phyloP scores from a whole-genome alignment of 768 basidiomycete genomes.

The Leucogyrophana mollusca region DNA sequence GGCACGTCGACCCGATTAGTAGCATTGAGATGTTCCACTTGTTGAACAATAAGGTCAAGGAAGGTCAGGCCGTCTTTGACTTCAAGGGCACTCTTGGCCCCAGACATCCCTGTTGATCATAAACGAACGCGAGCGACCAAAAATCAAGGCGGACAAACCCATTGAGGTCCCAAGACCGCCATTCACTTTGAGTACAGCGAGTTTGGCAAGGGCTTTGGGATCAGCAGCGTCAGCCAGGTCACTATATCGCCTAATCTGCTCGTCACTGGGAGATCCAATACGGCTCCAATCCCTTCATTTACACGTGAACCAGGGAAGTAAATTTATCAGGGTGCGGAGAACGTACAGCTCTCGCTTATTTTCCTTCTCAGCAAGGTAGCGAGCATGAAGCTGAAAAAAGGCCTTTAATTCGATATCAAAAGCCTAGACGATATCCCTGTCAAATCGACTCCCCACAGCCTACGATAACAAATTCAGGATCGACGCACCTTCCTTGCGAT shows the following conservation, averaged over 20 bases:
- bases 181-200: slow-evolving; percentile 94
- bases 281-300: slow-evolving; percentile 76
- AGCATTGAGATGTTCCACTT: slow-evolving; percentile 95
- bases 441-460: no score
- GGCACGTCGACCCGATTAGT: slow-evolving; percentile 84
- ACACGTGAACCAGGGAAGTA: slow-evolving; percentile 6
- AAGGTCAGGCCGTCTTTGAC: slow-evolving; percentile 98
- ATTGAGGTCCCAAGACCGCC: slow-evolving; percentile 91
- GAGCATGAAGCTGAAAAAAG: slow-evolving; percentile 95
- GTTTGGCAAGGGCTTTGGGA: slow-evolving; percentile 77
- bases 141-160: slow-evolving; percentile 46
- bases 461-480: slow-evolving; percentile 11
- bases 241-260: slow-evolving; percentile 85
- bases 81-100: slow-evolving; percentile 91
- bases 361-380: slow-evolving; percentile 87
- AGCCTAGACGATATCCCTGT: slow-evolving; percentile 45
- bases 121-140: neutral
- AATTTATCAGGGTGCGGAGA: slow-evolving; percentile 1
- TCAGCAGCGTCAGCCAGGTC: slow-evolving; percentile 60
- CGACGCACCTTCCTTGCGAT: slow-evolving; percentile 52
- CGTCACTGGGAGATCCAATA: slow-evolving; percentile 82
- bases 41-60: slow-evolving; percentile 90
- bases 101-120: slow-evolving; percentile 63
- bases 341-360: slow-evolving; percentile 84
- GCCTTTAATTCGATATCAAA: slow-evolving; percentile 96